Base-by-base conservation (phyloP, 441 rosid genomes). In the Gossypium laxum region DNA sequence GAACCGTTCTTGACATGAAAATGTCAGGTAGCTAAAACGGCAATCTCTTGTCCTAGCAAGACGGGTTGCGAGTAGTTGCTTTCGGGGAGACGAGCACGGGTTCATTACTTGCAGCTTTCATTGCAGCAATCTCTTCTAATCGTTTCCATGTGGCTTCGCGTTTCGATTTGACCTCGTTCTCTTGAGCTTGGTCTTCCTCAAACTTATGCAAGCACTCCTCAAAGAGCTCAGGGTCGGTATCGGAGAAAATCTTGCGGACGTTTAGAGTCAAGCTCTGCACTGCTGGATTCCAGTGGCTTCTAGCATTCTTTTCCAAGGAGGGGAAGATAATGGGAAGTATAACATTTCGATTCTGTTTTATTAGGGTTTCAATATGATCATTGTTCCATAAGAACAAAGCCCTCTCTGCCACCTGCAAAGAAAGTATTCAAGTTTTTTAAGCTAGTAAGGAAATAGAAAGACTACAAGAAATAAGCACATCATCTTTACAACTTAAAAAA, bases 301-400 rank as follows among this genome's bases (percentile, higher is more conserved):
- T 83, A 10, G 93, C 79, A 67, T 89, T 92, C 79, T 80, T 83
- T 77, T 92, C 97, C 77, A 92, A 54, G n/a, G 94, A 82, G 11
- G 94, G 90, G 84, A 90, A 85, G 54, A 92, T 88, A 22, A 92
- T 87, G 5, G 96, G 96, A 67, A 92, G 87, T 18, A 88, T 84
- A 24, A 86, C 89, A 78, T 82, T 87, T 58, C 86, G 83, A 71
- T 88, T 88, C 76, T 90, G 96, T 84, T 82, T 85, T 71, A 90
- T 89, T 41, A 90, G 86, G 80, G 79, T 88, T 82, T 89, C 96
- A 2, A 92, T 87, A 77, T 90, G 96, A 82, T 90, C 93, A 1
- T 91, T 91, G 87, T 91, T 91, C 97, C 96, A 89, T 62, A 91
- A 85, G 81, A 89, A 89, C 78, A 91, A 80, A 26, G 96, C 92